phyloP scores from a whole-genome alignment of 148 eudicot genomes.

The Silene uniflora region DNA sequence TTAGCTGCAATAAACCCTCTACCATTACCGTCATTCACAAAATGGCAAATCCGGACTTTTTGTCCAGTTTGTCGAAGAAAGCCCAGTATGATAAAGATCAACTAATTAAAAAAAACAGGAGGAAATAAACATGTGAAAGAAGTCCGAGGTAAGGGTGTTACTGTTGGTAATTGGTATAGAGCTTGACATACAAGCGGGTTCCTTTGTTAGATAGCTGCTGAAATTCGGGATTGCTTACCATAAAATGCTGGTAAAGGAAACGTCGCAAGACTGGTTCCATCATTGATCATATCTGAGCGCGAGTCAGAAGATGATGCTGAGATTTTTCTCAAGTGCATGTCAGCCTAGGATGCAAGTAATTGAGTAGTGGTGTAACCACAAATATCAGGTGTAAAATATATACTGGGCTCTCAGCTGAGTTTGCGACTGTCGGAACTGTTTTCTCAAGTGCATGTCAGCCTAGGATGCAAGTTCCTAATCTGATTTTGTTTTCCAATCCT shows the following conservation, averaged over 20 bases:
- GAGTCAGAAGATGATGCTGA: slow-evolving; percentile 59
- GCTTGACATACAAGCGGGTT: slow-evolving; percentile 58
- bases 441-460: too few species aligned
- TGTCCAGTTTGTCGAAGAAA: slow-evolving; percentile 49
- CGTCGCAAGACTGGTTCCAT: slow-evolving; percentile 79
- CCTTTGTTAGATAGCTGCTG: slow-evolving; percentile 67
- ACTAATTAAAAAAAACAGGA: slow-evolving; percentile 42
- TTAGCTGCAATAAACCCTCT: slow-evolving; percentile 41
- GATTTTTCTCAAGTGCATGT: slow-evolving; percentile 58
- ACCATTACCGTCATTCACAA: too few species aligned
- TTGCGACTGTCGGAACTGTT: too few species aligned
- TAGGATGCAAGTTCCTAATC: too few species aligned
- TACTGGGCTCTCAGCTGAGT: too few species aligned
- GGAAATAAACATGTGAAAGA: slow-evolving; percentile 68
- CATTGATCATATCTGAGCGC: slow-evolving; percentile 64
- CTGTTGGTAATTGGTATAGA: slow-evolving; percentile 44
- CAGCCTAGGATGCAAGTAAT: slow-evolving; percentile 50
- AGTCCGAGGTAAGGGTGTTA: slow-evolving; percentile 75
- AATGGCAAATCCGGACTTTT: neutral
- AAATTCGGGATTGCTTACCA: slow-evolving; percentile 61
- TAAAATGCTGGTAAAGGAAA: slow-evolving; percentile 89
- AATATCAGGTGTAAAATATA: neutral
- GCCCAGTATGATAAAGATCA: slow-evolving; percentile 49
- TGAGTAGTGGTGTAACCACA: neutral
- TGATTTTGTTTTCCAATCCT: too few species aligned